A percentile compares a stretch with the other conserved stretches of the same genome.
phyloP scores from a whole-genome alignment of 176 grass and related monocot genomes.

The Avena insularis region DNA sequence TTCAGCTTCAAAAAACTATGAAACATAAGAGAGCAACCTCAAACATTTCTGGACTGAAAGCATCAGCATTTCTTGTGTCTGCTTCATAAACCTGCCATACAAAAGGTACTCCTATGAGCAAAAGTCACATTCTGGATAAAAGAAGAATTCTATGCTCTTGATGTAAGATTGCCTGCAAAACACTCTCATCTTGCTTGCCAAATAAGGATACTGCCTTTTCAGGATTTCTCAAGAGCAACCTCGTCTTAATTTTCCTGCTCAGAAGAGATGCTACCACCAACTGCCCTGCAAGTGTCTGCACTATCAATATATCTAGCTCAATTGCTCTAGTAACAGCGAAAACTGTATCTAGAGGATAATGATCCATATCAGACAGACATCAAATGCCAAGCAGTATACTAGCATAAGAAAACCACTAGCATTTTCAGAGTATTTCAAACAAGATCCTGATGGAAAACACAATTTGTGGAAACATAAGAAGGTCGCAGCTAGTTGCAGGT shows the following conservation, averaged over 20 bases:
- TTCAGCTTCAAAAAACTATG: conserved; percentile 20
- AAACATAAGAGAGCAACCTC: conserved; percentile 57
- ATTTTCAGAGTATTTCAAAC: neutral
- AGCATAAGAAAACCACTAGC: neutral
- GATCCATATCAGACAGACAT: neutral
- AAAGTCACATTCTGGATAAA: neutral
- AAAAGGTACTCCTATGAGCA: conserved; percentile 20
- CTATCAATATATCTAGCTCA: conserved; percentile 9
- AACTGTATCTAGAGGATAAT: neutral
- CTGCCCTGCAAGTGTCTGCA: conserved; percentile 71
- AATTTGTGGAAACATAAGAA: neutral
- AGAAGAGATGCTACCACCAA: conserved; percentile 88
- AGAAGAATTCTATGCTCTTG: conserved; percentile 20
- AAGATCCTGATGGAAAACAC: conserved; percentile 3
- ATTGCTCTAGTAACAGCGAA: neutral
- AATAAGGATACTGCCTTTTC: conserved; percentile 76
- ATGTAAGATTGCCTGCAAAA: conserved; percentile 59
- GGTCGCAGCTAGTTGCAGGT: neutral
- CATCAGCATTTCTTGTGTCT: conserved; percentile 73
- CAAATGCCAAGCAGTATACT: neutral
- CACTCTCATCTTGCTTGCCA: conserved; percentile 73
- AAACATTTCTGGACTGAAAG: conserved; percentile 79
- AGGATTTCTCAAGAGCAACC: conserved; percentile 79
- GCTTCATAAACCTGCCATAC: conserved; percentile 66
- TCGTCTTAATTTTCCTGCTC: conserved; percentile 82